Conservation (phyloP, 805 yeast species). For the Hanseniaspora meyeri region DNA sequence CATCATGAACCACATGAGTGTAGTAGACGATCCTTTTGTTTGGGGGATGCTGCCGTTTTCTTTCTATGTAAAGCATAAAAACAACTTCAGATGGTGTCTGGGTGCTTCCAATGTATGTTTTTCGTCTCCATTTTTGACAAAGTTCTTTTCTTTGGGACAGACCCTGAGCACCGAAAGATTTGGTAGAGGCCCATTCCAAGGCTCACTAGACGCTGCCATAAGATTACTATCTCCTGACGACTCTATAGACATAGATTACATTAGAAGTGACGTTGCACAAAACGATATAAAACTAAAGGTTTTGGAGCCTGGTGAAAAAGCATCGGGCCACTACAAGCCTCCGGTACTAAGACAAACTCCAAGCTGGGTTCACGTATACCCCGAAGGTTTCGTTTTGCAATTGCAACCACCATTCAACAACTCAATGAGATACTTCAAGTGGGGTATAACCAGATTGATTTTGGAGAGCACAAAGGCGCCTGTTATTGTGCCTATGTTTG, state of each 20-base stretch:
- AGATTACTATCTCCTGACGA: constrained; percentile 70
- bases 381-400: constrained; percentile 90
- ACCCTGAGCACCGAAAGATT: constrained; percentile 77
- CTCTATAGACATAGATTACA: constrained; percentile 34
- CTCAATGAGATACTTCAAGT: constrained; percentile 87
- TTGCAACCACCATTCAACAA: constrained; percentile 62
- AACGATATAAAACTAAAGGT: constrained; percentile 1
- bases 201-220: constrained; percentile 75
- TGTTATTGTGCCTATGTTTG: constrained; percentile 72
- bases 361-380: constrained; percentile 88
- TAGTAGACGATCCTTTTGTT: constrained; percentile 78
- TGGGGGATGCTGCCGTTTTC: constrained; percentile 79
- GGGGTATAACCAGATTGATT: constrained; percentile 84
- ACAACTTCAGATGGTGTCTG: constrained; percentile 73
- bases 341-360: constrained; percentile 55
- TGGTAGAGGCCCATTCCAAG: constrained; percentile 89
- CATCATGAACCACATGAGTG: constrained; percentile 86
- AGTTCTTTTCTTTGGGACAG: constrained; percentile 77
- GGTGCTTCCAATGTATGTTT: constrained; percentile 91
- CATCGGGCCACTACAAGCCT: constrained; percentile 27
- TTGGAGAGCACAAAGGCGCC: constrained; percentile 78
- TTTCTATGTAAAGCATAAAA: constrained; percentile 46
- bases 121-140: constrained; percentile 36
- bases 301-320: constrained; percentile 18
- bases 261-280: constrained; percentile 19